Evolutionary conservation across 768 basidiomycete genomes (phyloP).

Genomic region (Dendrothele bispora): DNA sequence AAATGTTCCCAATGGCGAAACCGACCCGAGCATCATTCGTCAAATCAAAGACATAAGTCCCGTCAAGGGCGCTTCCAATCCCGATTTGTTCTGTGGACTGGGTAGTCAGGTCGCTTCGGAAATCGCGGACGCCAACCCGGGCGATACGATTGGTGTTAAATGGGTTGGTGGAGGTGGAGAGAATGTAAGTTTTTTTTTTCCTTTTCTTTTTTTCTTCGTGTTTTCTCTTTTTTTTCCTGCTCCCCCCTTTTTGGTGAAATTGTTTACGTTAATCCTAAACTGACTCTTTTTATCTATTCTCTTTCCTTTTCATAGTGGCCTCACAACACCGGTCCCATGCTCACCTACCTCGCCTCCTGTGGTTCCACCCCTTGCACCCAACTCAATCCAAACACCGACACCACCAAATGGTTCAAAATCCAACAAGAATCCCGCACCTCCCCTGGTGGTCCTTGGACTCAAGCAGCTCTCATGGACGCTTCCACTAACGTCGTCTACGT

Average conservation of each 20-base stretch:
- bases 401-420: slow-evolving; percentile 77
- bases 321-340: slow-evolving; percentile 59
- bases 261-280: no score
- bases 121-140: slow-evolving; percentile 46
- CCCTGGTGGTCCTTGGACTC: slow-evolving; percentile 1
- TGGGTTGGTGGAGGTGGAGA: slow-evolving; percentile 41
- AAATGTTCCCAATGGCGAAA: slow-evolving; percentile 40
- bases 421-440: slow-evolving; percentile 31
- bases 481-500: slow-evolving; percentile 40
- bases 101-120: slow-evolving; percentile 41
- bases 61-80: slow-evolving; percentile 46
- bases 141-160: slow-evolving; percentile 40
- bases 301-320: slow-evolving; percentile 31
- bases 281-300: no score
- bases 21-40: slow-evolving; percentile 42
- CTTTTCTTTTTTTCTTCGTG: no score
- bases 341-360: slow-evolving; percentile 75
- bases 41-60: slow-evolving; percentile 35
- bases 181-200: slow-evolving; percentile 11
- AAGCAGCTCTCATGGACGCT: slow-evolving; percentile 28
- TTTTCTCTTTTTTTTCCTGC: no score
- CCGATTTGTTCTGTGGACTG: slow-evolving; percentile 47
- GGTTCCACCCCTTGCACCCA: slow-evolving; percentile 54
- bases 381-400: slow-evolving; percentile 52
- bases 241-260: no score